Evolutionary conservation across 306 rosid genomes (phyloP).

Genomic region (Fragaria vesca): DNA sequence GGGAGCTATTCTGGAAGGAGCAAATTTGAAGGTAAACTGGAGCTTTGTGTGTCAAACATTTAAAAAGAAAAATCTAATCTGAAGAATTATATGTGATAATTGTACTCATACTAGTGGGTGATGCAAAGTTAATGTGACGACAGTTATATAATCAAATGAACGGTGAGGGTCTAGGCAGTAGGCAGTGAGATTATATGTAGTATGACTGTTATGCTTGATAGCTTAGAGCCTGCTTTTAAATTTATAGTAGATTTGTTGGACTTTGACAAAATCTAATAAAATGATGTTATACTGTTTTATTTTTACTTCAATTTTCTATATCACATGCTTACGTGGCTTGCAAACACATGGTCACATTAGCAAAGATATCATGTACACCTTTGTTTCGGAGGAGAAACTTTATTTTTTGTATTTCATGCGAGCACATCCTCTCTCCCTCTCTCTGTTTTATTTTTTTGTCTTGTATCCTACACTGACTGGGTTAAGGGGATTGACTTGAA

Average conservation of each 20-base stretch:
- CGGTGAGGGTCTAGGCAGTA: background rate
- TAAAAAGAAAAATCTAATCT: background rate
- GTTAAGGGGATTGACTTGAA: background rate
- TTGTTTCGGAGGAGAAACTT: background rate
- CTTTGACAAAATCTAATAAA: background rate
- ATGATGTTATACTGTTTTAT: background rate
- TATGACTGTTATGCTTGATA: background rate
- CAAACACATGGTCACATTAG: background rate
- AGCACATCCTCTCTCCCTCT: background rate
- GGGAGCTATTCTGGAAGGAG: conserved; percentile 91
- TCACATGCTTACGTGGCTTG: background rate
- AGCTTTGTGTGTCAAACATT: conserved; percentile 10
- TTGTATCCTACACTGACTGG: background rate
- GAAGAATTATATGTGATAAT: background rate
- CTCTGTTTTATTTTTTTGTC: background rate
- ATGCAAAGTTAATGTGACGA: background rate
- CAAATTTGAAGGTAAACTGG: conserved; percentile 79
- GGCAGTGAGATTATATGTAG: background rate
- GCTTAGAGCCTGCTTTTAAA: background rate
- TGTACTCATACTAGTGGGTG: background rate
- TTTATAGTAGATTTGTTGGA: background rate
- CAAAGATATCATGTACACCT: background rate
- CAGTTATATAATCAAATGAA: background rate
- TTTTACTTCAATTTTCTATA: background rate
- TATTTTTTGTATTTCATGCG: background rate